phyloP scores from a whole-genome alignment of 495 filamentous ascomycete species.

The Barbatosphaeria neglecta region DNA sequence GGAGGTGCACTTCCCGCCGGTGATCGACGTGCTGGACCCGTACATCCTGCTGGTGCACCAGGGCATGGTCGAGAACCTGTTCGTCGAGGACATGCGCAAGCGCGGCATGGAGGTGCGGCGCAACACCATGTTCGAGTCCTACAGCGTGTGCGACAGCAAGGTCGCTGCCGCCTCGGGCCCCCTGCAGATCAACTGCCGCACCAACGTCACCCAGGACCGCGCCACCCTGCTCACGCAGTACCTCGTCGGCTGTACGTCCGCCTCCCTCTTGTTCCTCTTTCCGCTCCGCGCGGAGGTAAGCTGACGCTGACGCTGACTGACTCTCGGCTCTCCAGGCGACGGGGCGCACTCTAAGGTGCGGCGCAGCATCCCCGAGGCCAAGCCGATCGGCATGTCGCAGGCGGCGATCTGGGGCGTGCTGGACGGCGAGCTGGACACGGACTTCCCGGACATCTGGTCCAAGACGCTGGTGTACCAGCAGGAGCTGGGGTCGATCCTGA shows the following conservation, averaged over 20 bases:
- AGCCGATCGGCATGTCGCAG: conserved; percentile 45
- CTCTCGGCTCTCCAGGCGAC: conserved; percentile 22
- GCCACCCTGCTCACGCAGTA: conserved; percentile 35
- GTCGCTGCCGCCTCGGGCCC: conserved; percentile 12
- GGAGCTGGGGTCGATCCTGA: conserved; percentile 49
- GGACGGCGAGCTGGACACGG: conserved; percentile 53
- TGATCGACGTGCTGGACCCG: conserved; percentile 58
- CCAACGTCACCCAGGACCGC: conserved; percentile 27
- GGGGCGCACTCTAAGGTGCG: conserved; percentile 43
- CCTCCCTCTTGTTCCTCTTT: too few species aligned
- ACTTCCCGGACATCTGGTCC: conserved; percentile 63
- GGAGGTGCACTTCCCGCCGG: conserved; percentile 35
- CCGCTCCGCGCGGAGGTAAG: neutral
- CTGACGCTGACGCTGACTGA: conserved; percentile 5
- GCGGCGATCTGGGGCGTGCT: conserved; percentile 61
- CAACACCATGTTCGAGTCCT: conserved; percentile 44
- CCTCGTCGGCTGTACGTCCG: conserved; percentile 37
- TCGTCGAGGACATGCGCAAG: conserved; percentile 50
- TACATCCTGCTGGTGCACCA: conserved; percentile 66
- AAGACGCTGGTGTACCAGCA: conserved; percentile 51
- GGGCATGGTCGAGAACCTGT: conserved; percentile 58
- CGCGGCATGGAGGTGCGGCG: conserved; percentile 46
- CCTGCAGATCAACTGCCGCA: conserved; percentile 30
- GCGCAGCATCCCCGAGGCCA: conserved; percentile 42
- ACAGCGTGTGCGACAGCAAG: conserved; percentile 28